Conservation (phyloP, 176 grass and related monocot genomes). For the Aegilops speltoides region DNA sequence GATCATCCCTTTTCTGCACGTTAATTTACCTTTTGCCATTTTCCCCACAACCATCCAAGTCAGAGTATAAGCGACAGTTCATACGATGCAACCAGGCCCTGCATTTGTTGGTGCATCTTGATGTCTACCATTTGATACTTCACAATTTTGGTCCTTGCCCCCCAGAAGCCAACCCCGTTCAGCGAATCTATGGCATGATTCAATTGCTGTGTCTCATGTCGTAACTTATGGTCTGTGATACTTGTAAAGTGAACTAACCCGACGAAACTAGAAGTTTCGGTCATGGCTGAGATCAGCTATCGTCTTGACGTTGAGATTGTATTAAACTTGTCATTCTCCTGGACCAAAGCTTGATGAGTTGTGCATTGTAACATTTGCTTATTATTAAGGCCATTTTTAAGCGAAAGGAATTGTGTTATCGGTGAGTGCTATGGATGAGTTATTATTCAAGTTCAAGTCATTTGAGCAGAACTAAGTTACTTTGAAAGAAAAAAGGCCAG, state of each 20-base stretch:
- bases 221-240: neutral
- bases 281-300: neutral
- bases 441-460: neutral
- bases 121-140: neutral
- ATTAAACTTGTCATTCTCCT: neutral
- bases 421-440: neutral
- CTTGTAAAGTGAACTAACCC: neutral
- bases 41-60: neutral
- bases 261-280: neutral
- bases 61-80: neutral
- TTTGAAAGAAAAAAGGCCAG: neutral
- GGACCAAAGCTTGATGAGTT: neutral
- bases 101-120: neutral
- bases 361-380: neutral
- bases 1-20: neutral
- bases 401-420: neutral
- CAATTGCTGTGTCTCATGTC: neutral
- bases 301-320: too few relatives aligned
- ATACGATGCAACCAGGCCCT: neutral
- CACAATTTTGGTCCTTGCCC: neutral
- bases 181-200: neutral
- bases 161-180: neutral
- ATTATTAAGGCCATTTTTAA: neutral
- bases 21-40: slow-evolving; percentile 4
- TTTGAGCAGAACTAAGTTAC: neutral